Evolutionary conservation across 768 basidiomycete species (phyloP), one percentile per base, ranked within the genome.

Genomic region (Auricularia sp.): DNA sequence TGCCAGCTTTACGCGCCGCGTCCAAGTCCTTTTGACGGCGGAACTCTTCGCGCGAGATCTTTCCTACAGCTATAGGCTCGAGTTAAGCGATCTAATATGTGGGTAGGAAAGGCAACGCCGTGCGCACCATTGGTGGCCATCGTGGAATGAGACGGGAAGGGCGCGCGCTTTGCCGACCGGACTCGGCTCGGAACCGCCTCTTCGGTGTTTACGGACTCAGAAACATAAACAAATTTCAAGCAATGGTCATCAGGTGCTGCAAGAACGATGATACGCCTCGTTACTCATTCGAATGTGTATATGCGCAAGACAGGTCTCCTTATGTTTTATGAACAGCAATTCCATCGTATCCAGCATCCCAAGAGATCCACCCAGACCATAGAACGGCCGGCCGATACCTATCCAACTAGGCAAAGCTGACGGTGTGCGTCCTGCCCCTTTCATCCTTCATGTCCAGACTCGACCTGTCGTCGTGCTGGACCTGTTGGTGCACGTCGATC

Each of bases 1-100:
- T 98, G 76, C 97, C 96, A 44, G 96, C 97, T 79, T 98, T 98
- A 64, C 96, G 90, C 66, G 96, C 96, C 3, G 96, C 96, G 76
- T 98, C 96, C 64, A 98, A 86, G 74, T 98, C 96, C 76, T 97
- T 97, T 76, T 96, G 92, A 33, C 92, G 85, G 59, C 95, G 85
- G 73, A 92, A 96, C 74, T 98, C 95, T 75, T 97, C 95, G 44
- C 94, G 83, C 0, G 95, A 96, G 45, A 96, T 82, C 73, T 97
- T 97, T 71, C 91, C 91, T 36, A 85, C 77, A 18, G 76, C 80
- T 78, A 63, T 13, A 63, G 13, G 6, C 29, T 7, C 47, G 47
- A 3, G 56, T 59, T 24, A 59, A 29, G 56, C 33, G 10, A n/a
- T n/a, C 11, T 18, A 29, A n/a, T 44, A 5, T 5, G 24, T 36